phyloP scores from a whole-genome alignment of 148 eudicot genomes.

The Linanthus parryae region DNA sequence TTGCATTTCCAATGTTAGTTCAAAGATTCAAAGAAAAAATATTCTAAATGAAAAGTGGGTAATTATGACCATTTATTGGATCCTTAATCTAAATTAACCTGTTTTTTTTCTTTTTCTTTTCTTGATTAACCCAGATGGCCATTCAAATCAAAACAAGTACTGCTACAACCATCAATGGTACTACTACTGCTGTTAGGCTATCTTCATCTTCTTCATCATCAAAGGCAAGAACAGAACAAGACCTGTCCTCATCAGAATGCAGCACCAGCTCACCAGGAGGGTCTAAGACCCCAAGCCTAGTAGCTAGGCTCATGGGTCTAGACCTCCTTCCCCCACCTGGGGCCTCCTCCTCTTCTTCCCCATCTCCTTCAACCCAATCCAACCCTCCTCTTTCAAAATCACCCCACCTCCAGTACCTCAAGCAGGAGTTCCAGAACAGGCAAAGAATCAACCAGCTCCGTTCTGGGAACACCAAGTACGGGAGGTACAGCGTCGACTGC shows the following conservation, averaged over 20 bases:
- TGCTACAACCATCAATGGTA: too few species aligned
- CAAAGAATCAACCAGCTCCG: too few species aligned
- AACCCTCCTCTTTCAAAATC: background rate
- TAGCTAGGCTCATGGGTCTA: slow-evolving; percentile 9
- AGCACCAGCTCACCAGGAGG: slow-evolving; percentile 4
- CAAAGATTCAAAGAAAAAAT: too few species aligned
- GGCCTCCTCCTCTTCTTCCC: slow-evolving; percentile 5
- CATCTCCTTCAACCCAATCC: slow-evolving; percentile 1
- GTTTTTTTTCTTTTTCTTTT: background rate
- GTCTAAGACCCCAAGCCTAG: slow-evolving; percentile 8
- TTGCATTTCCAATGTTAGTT: too few species aligned
- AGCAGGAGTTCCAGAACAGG: too few species aligned
- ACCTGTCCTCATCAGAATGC: slow-evolving; percentile 3
- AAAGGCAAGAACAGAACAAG: background rate
- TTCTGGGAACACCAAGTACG: too few species aligned
- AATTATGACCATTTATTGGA: too few species aligned
- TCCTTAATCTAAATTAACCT: too few species aligned
- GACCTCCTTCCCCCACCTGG: slow-evolving; percentile 5
- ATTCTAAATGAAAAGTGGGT: too few species aligned
- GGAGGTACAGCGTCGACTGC: too few species aligned
- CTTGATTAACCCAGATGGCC: background rate
- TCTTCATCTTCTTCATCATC: too few species aligned
- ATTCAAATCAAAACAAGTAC: slow-evolving; percentile 11
- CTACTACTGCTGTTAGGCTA: too few species aligned
- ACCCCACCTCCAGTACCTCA: background rate